A percentile compares a stretch with the other conserved stretches of the same genome.
Conservation (phyloP, 1,139 yeast genomes). For the Geotrichum europaeum region DNA sequence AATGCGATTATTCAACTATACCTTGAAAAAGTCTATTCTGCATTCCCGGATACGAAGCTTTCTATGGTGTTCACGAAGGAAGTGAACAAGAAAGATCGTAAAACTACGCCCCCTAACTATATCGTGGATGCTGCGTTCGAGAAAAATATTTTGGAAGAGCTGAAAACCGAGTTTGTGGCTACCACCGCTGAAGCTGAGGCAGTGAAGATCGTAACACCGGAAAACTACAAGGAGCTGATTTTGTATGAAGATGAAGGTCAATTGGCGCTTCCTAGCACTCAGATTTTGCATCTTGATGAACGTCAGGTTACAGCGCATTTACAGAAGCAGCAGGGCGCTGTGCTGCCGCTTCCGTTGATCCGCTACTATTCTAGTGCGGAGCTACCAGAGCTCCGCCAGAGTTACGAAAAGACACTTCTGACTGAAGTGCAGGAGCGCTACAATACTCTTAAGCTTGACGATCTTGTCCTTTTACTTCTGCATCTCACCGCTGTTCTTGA, state of each 20-base stretch:
- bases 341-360: constrained; percentile 1
- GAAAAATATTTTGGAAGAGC: background rate
- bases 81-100: constrained; percentile 4
- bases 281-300: constrained; percentile 6
- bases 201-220: background rate
- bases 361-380: background rate
- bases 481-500: constrained; percentile 4
- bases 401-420: background rate
- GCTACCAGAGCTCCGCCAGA: background rate
- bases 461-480: background rate
- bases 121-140: constrained; percentile 1
- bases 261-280: background rate
- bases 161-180: background rate
- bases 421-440: background rate
- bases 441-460: background rate
- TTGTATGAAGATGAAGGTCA: background rate
- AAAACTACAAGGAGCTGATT: background rate
- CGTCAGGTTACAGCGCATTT: background rate
- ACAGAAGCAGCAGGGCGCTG: background rate
- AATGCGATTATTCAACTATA: background rate
- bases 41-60: background rate
- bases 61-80: constrained; percentile 5
- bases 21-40: background rate
- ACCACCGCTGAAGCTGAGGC: constrained; percentile 6
- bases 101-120: constrained; percentile 6